Evolutionary conservation across 441 rosid species (phyloP), one percentile per base, ranked within the genome.

Genomic region (Bocquillonia castaneifolia): DNA sequence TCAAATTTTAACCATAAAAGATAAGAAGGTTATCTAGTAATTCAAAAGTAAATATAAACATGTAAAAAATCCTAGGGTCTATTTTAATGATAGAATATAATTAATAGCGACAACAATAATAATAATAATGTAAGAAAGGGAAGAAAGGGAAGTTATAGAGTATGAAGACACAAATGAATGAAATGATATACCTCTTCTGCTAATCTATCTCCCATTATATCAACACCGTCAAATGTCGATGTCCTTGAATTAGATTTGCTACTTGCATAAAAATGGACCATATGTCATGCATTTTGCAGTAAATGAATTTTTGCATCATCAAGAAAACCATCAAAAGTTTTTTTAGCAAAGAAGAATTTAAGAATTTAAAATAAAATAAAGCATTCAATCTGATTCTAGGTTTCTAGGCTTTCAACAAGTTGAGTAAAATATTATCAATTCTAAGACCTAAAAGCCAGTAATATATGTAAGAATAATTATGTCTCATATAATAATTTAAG

Each of bases 181-280:
- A 59, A 70, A n/a, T n/a, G n/a, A n/a, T 59, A n/a, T 64, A 88
- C 98, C 92, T 93, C 98, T 74, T 85, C 79, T 15, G 98, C 97
- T 77, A 93, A 76, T 78, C 98, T 86, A n/a, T 79, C 80, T 64
- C 98, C 98, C 97, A 89, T 90, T 72, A 83, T 82, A 81, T 89
- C 96, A 67, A 93, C 92, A 23, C 98, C 98, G 76, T 81, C 87
- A 78, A 91, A 84, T 57, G 98, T 93, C 74, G 70, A 77, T 54
- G 59, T 80, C 1, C 80, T 48, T 67, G 79, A 82, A 72, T 91
- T 91, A 57, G 77, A 69, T 67, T 78, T 71, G 71, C 97, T 89
- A 80, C 94, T 97, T 93, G 90, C 85, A 76, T 69, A 63, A 64
- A 61, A 69, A 57, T 45, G 12, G 28, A 73, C 68, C 29, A 72